Evolutionary conservation across 169 alveolate genomes (phyloP), one percentile per base, ranked within the genome.

Genomic region (Eimeria necatrix): DNA sequence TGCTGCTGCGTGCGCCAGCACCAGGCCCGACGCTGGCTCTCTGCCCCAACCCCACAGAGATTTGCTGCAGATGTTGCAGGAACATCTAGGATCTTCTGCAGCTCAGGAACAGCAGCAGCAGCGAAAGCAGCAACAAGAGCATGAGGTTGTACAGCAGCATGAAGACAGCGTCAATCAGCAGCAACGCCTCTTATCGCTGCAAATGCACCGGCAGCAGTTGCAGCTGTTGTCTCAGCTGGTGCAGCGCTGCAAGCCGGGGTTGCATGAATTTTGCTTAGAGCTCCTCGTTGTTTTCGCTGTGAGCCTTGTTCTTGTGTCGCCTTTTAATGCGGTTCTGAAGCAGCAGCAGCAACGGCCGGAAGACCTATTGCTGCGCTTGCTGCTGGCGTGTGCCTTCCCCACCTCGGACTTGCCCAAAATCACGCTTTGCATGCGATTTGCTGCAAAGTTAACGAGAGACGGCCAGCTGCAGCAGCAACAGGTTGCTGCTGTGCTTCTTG

Each of bases 281-380:
- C 87, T 91, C 70, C 95, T 91, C 7, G 26, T 78, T 48, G 70
- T 68, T 7, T 53, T 91, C 24, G 84, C 95, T 59, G 81, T 91
- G 26, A 26, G 91, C 24, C 70, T 26, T 7, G 91, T 78, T 3
- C 73, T 91, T 6, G 78, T 68, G 48, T n/a, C 59, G 2, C 84
- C 95, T 10, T 78, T 74, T 22, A 22, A 52, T 59, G 95, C 61
- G 9, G 95, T 91, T 22, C 70, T 59, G 84, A 81, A 91, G 85
- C 91, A 76, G 84, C 80, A 48, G 68, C 90, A 61, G 83, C 91
- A 46, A 26, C 64, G 48, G 83, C 95, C 95, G 32, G 68, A 76
- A 56, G 86, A 46, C 60, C 91, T 91, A 60, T 84, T 91, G 61
- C 95, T 91, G 78, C 22, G 81, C 18, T 84, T 91, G 59, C 95